Base-by-base conservation (phyloP, 192 early-diverging fungal species). In the Backusella australiensis region DNA sequence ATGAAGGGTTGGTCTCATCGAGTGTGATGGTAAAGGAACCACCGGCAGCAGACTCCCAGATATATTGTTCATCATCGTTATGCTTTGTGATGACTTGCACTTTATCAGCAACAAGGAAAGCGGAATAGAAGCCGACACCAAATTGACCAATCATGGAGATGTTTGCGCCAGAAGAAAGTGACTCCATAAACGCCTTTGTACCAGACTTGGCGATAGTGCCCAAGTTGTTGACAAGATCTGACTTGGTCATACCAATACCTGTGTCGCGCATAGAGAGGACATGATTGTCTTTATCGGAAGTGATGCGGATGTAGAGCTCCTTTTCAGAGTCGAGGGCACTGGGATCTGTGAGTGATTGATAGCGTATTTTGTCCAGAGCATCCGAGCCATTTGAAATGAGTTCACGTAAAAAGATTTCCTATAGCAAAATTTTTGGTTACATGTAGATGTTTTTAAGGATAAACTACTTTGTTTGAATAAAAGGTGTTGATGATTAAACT, bases 141-240 rank as follows among this genome's bases (percentile, higher is more conserved):
- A 99, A 99, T 86, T 99, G 96, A 85, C 97, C 98, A 86, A 99
- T 99, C 96, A 99, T 98, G 85, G 96, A 97, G 74, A 97, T 98
- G 87, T 97, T 96, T 73, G 96, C 97, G 83, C 95, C 96, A 73
- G 92, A 89, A 80, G 93, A 90, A 73, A 99, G 91, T 73, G 94
- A 94, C 90, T 99, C 97, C 97, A 99, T 99, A 86, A 98, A 98
- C 39, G 95, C 93, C 89, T 98, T 98, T 89, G 98, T 98, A 76
- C 97, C 97, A 72, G 97, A 99, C 90, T 98, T 97, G 87, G 98
- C 98, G 78, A 99, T 99, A 74, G 98, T 99, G 87, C 98, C 98
- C 79, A 99, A 93, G 89, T 95, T 96, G 89, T 96, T 96, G 78
- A 96, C 95, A 46, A 97, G 85, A 78, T 97, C 94, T 77, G 93